Percentiles rank a stretch among this genome's conserved stretches.
Conservation (phyloP, 148 eudicot species). For the Silene uniflora region DNA sequence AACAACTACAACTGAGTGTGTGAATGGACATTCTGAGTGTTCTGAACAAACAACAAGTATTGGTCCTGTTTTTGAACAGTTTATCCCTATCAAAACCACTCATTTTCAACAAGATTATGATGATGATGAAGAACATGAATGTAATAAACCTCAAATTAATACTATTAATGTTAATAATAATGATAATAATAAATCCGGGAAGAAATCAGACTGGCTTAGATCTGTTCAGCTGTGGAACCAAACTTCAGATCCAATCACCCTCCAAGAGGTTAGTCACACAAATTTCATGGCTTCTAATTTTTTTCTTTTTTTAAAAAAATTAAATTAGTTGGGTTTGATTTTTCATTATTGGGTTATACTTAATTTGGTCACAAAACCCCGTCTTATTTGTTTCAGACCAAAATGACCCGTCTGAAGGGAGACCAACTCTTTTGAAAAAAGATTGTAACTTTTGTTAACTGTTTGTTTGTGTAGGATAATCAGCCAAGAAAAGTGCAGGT, state of each 20-base stretch:
- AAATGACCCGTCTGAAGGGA: too few species aligned
- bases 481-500: constrained; percentile 40
- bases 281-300: neutral
- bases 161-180: constrained; percentile 4
- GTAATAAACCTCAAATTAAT: constrained; percentile 13
- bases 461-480: constrained; percentile 21
- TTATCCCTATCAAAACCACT: constrained; percentile 44
- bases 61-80: constrained; percentile 50
- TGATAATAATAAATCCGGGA: constrained; percentile 24
- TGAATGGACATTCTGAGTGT: constrained; percentile 36
- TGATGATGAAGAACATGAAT: constrained; percentile 34
- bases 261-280: constrained; percentile 30
- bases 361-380: too few species aligned
- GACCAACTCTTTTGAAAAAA: too few species aligned
- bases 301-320: constrained; percentile 2
- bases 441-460: neutral
- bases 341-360: too few species aligned
- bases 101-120: constrained; percentile 30
- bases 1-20: constrained; percentile 24
- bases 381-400: too few species aligned
- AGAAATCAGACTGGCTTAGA: constrained; percentile 72
- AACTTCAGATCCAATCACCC: constrained; percentile 43
- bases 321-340: too few species aligned
- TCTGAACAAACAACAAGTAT: constrained; percentile 56
- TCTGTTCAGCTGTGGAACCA: constrained; percentile 74